Conservation (phyloP, 2,329 filamentous ascomycete genomes). For the Fusarium coffeatum region DNA sequence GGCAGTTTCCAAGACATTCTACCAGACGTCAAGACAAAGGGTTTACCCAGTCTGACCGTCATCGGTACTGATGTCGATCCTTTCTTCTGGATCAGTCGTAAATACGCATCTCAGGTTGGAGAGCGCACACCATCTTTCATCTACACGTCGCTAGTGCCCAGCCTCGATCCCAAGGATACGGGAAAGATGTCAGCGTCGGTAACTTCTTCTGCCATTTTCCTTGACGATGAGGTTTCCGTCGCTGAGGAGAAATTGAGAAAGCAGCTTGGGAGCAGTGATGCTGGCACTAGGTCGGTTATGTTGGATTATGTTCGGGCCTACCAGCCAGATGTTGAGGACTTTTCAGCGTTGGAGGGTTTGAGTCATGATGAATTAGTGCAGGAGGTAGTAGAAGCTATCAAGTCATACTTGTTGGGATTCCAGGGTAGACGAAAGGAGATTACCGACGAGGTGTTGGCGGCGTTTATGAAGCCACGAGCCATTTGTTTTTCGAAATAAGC, state of each 20-base stretch:
- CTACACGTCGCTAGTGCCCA: conserved; percentile 9
- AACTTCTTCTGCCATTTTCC: conserved; percentile 6
- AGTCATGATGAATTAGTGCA: background rate
- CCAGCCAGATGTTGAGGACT: background rate
- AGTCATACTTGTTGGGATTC: conserved; percentile 1
- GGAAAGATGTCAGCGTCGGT: conserved; percentile 4
- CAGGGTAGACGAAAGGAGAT: conserved; percentile 6
- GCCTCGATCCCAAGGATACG: background rate
- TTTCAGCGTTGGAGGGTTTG: background rate
- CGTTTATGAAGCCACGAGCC: conserved; percentile 1
- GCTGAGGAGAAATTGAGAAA: conserved; percentile 5
- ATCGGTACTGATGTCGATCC: conserved; percentile 12
- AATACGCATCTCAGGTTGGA: conserved; percentile 9
- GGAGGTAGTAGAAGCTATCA: background rate
- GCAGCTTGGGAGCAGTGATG: background rate
- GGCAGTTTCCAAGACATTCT: conserved; percentile 6
- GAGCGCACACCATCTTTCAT: conserved; percentile 3
- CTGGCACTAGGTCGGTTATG: conserved; percentile 1
- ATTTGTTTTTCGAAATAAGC: background rate
- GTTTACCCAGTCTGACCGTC: conserved; percentile 1
- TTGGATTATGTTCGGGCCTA: conserved; percentile 1
- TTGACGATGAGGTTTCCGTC: background rate
- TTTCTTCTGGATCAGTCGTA: conserved; percentile 15
- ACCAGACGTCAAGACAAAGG: conserved; percentile 3
- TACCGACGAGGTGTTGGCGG: background rate